Base-by-base conservation (phyloP, 192 early-diverging fungal species). In the Coemansia sp. region DNA sequence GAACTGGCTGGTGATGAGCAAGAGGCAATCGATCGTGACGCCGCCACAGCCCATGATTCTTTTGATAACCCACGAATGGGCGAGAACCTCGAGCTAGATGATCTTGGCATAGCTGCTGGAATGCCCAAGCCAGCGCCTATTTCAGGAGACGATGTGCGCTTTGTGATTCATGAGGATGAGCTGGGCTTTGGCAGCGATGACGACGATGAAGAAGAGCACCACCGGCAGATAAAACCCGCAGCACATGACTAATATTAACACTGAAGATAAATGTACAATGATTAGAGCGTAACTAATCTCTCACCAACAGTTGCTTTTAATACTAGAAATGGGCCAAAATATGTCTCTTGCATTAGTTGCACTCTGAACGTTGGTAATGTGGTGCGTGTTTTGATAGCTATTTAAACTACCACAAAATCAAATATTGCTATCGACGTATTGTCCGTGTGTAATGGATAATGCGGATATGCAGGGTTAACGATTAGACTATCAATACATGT, bases 1-100 rank as follows among this genome's bases (percentile, higher is more conserved):
- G 90, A 98, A 69, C 62, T 93, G 57, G 86, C 85, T 36, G 79
- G 85, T 6, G 89, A 93, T 48, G 92, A 93, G 46, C 78, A 84
- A 28, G 90, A 88, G 20, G 87, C 88, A 14, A 86, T 88, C 45
- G 87, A 86, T 26, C 86, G 89, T 33, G 88, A 88, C 28, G 53
- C 64, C 40, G 59, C 63, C 36, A 51, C 14, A 28, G 50, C 20
- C 0, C 65, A 64, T 24, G 77, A 71, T 33, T 80, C 77, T 1
- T 80, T 74, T 63, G 72, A 74, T 46, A 68, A 65, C 21, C 77
- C 77, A 16, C 77, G 66, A 5, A 80, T 80, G 77, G 77, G 77
- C 11, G 77, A 80, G 38, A 53, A 80, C 20, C 66, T 80, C n/a
- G 77, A 80, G 55, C 59, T 80, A 37, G 72, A 67, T 33, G 77